phyloP scores from a whole-genome alignment of 768 basidiomycete genomes.

The Russula olivacea region DNA sequence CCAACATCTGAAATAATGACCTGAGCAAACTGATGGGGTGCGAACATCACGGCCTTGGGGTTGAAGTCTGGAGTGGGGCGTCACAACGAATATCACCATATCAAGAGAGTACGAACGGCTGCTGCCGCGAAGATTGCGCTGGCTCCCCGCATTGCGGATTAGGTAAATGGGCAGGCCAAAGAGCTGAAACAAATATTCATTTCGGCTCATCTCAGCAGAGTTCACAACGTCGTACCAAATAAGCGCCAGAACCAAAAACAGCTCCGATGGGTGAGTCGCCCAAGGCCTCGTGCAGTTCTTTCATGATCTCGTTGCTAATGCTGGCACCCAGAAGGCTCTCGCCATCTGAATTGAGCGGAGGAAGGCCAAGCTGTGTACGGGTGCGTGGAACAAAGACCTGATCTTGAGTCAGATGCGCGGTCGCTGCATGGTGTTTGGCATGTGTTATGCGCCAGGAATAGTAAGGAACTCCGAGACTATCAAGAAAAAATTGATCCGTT shows the following conservation, averaged over 20 bases:
- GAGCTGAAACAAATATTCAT: conserved; percentile 39
- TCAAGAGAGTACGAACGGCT: conserved; percentile 54
- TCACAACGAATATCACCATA: not conserved
- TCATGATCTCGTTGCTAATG: conserved; percentile 59
- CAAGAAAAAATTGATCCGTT: conserved; percentile 9
- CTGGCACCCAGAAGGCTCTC: conserved; percentile 62
- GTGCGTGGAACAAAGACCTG: conserved; percentile 94
- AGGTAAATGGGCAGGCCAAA: conserved; percentile 86
- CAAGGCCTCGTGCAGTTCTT: conserved; percentile 77
- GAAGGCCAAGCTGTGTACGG: conserved; percentile 61
- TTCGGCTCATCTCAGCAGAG: not conserved
- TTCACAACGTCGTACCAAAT: conserved; percentile 43
- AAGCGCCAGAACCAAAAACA: conserved; percentile 44
- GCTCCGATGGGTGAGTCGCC: conserved; percentile 86
- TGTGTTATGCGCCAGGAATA: conserved; percentile 96
- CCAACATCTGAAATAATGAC: conserved; percentile 82
- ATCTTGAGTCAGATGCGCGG: conserved; percentile 88
- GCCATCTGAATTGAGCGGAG: conserved; percentile 57
- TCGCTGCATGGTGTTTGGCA: conserved; percentile 92
- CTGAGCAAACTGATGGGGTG: conserved; percentile 69
- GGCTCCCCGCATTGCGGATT: conserved; percentile 78
- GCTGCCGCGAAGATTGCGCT: conserved; percentile 69
- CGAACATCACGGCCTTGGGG: conserved; percentile 74
- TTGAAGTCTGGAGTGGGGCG: conserved; percentile 53
- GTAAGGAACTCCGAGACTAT: conserved; percentile 88